These are phyloP conservation scores for Trichoderma semiorbis DNA, from an alignment of 2,329 filamentous ascomycete genomes.

Conservation along the genomic window DNA sequence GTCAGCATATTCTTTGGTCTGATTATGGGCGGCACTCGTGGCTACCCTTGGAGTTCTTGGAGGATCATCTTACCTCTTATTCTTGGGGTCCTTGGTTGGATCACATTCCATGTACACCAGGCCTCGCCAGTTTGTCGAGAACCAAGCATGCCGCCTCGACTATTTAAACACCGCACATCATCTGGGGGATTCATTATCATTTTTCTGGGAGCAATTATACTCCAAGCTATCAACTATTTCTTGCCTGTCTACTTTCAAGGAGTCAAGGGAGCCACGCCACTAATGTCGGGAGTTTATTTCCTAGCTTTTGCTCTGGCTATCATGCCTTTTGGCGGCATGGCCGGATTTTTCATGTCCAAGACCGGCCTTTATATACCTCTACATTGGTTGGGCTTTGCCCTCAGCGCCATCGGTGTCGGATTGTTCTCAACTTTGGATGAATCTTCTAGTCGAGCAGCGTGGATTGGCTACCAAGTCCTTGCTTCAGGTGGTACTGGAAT, in stretches of 20 bases:
- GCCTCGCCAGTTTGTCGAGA: constrained; percentile 7
- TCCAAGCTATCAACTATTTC: constrained; percentile 33
- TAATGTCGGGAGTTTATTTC: constrained; percentile 31
- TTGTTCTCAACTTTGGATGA: constrained; percentile 39
- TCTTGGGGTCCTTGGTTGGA: constrained; percentile 33
- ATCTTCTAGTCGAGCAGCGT: constrained; percentile 35
- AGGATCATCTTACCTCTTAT: constrained; percentile 40
- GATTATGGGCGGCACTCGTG: constrained; percentile 37
- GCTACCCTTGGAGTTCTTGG: constrained; percentile 37
- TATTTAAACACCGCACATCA: constrained; percentile 22
- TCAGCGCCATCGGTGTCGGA: constrained; percentile 39
- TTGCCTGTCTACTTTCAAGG: constrained; percentile 48
- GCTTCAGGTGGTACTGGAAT: constrained; percentile 41
- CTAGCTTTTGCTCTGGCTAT: constrained; percentile 31
- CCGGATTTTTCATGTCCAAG: constrained; percentile 28
- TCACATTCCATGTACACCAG: constrained; percentile 24
- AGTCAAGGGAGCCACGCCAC: constrained; percentile 34
- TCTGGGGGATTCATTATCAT: constrained; percentile 27
- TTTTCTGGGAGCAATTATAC: constrained; percentile 32
- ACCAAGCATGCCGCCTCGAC: constrained; percentile 20
- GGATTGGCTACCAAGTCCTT: constrained; percentile 42
- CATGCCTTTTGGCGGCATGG: constrained; percentile 26
- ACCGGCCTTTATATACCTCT: constrained; percentile 32
- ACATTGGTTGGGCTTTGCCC: constrained; percentile 33
- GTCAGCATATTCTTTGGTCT: constrained; percentile 32